Conservation (phyloP, 2,329 filamentous ascomycete genomes). For the Peltaster fructicola region DNA sequence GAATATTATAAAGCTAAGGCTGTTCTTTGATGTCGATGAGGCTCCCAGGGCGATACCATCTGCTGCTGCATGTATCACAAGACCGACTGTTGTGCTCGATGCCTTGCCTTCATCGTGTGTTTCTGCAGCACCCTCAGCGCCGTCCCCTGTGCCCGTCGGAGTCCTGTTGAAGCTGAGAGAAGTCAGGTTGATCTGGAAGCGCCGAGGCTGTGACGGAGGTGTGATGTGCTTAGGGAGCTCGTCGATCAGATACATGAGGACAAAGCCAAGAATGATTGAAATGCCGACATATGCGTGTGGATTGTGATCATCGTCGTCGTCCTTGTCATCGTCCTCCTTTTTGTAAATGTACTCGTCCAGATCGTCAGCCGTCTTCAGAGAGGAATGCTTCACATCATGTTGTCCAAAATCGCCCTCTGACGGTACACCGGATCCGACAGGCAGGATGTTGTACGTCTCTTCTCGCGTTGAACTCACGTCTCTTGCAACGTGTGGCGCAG, state of each 20-base stretch:
- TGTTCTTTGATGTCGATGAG: slow-evolving; percentile 45
- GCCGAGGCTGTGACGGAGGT: slow-evolving; percentile 41
- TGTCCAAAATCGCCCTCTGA: too few relatives aligned
- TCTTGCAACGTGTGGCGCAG: too few relatives aligned
- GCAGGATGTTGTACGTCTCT: too few relatives aligned
- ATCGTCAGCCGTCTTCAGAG: too few relatives aligned
- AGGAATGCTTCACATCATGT: too few relatives aligned
- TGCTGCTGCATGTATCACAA: slow-evolving; percentile 91
- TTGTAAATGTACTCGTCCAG: too few relatives aligned
- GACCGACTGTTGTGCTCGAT: slow-evolving; percentile 54
- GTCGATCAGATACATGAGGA: slow-evolving; percentile 94
- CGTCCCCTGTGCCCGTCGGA: slow-evolving; percentile 17
- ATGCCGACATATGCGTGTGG: slow-evolving; percentile 70
- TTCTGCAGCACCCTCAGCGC: slow-evolving; percentile 7
- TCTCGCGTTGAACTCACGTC: too few relatives aligned
- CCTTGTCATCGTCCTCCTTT: too few relatives aligned
- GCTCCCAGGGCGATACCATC: slow-evolving; percentile 94
- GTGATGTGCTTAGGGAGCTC: slow-evolving; percentile 58
- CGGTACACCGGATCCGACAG: too few relatives aligned
- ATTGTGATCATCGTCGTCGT: slow-evolving; percentile 23
- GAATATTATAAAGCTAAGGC: slow-evolving; percentile 81
- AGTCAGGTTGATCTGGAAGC: slow-evolving; percentile 75
- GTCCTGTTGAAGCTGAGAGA: slow-evolving; percentile 40
- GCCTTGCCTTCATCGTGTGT: slow-evolving; percentile 15
- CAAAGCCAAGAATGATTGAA: slow-evolving; percentile 71